Conservation (phyloP, 495 filamentous ascomycete species). For the Penicillium longicatenatum region DNA sequence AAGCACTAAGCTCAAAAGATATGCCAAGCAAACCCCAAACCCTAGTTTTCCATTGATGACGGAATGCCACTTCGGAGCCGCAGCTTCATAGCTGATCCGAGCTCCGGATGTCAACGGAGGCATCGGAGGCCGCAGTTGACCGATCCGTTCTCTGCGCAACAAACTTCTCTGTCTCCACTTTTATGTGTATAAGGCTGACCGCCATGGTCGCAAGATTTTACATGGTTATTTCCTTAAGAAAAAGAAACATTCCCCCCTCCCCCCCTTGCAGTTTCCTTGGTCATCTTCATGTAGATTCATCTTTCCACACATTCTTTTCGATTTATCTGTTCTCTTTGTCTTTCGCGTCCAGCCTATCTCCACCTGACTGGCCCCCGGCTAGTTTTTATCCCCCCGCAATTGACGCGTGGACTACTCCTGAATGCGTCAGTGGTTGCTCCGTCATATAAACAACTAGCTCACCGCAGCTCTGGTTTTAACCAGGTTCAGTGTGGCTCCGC, state of each 20-base stretch:
- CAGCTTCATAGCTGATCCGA: background rate
- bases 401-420: conserved; percentile 19
- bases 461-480: conserved; percentile 2
- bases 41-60: no score
- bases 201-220: conserved; percentile 1
- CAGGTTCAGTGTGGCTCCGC: conserved; percentile 26
- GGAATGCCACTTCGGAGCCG: no score
- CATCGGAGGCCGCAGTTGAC: background rate
- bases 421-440: conserved; percentile 11
- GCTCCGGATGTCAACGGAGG: background rate
- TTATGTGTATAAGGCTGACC: conserved; percentile 21
- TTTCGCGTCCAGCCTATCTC: conserved; percentile 1
- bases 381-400: conserved; percentile 16
- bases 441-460: conserved; percentile 6
- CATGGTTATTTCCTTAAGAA: background rate
- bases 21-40: background rate
- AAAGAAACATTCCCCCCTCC: conserved; percentile 4
- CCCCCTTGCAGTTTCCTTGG: conserved; percentile 11
- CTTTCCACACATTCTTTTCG: background rate
- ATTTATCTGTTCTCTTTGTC: background rate
- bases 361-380: background rate
- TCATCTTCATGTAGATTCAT: no score
- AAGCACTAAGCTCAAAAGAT: conserved; percentile 1
- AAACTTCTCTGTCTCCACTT: background rate
- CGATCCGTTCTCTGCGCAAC: no score